A percentile compares a stretch with the other conserved stretches of the same genome.
Evolutionary conservation across 768 basidiomycete genomes (phyloP).

Genomic region (Xanthoconium purpureum): DNA sequence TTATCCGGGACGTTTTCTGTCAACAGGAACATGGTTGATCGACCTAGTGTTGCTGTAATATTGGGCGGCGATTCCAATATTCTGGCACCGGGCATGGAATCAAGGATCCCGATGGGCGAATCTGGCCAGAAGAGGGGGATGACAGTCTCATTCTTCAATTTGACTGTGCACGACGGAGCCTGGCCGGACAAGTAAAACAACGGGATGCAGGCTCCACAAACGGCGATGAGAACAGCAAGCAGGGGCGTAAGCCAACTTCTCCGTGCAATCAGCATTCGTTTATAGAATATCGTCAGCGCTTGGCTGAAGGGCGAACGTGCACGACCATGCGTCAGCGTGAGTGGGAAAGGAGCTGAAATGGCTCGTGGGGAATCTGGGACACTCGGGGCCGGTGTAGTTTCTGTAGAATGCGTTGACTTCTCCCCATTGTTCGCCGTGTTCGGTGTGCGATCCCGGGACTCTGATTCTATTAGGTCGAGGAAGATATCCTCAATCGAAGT

Average conservation of each 20-base stretch:
- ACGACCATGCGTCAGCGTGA: conserved; percentile 45
- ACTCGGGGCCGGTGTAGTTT: not conserved
- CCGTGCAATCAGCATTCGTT: conserved; percentile 59
- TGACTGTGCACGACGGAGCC: conserved; percentile 47
- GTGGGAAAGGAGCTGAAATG: conserved; percentile 2
- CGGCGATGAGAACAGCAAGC: conserved; percentile 50
- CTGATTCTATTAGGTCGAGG: conserved; percentile 60
- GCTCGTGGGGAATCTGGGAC: conserved; percentile 2
- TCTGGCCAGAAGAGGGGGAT: conserved; percentile 55
- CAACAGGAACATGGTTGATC: conserved; percentile 33
- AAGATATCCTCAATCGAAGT: conserved; percentile 84
- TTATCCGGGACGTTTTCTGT: conserved; percentile 51
- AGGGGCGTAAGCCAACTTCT: conserved; percentile 68
- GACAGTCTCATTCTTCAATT: conserved; percentile 35
- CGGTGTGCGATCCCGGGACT: conserved; percentile 5
- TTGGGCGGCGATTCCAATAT: conserved; percentile 55
- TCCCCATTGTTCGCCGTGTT: conserved; percentile 28
- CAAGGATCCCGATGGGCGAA: conserved; percentile 38
- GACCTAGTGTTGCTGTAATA: conserved; percentile 46
- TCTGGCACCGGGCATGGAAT: conserved; percentile 31
- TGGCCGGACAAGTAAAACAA: conserved; percentile 58
- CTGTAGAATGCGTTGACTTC: conserved; percentile 15
- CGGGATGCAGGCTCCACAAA: conserved; percentile 66
- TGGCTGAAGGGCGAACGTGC: conserved; percentile 57
- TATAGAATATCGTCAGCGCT: conserved; percentile 70